Evolutionary conservation across 73 alveolate genomes (phyloP).

Genomic region (Halteria grandinella): DNA sequence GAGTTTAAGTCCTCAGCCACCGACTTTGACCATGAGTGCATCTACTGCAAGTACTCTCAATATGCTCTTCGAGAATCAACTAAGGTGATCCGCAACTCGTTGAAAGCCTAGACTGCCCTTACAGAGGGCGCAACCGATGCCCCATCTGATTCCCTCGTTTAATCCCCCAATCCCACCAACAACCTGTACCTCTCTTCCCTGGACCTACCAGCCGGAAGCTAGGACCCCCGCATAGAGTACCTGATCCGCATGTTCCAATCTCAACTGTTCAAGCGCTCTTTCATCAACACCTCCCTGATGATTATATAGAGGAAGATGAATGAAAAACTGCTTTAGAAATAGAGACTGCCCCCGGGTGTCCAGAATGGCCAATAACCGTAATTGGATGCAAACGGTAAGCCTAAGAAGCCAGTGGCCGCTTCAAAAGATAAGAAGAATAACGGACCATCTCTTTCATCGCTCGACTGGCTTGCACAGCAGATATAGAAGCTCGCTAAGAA

Average conservation of each 20-base stretch:
- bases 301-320: conserved; percentile 49
- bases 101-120: neutral
- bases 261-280: conserved; percentile 39
- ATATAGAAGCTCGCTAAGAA: conserved; percentile 22
- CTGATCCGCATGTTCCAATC: conserved; percentile 35
- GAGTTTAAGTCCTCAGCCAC: conserved; percentile 37
- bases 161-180: no score
- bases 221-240: conserved; percentile 13
- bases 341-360: no score
- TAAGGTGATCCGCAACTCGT: neutral
- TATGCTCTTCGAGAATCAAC: conserved; percentile 39
- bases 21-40: conserved; percentile 42
- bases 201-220: no score
- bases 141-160: no score
- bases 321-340: conserved; percentile 20
- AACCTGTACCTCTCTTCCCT: no score
- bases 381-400: no score
- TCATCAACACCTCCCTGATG: conserved; percentile 41
- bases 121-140: no score
- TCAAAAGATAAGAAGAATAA: no score
- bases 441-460: no score
- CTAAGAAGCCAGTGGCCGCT: no score
- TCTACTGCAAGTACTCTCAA: conserved; percentile 50
- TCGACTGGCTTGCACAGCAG: neutral
- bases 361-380: no score